Base-by-base conservation (phyloP, 2,329 filamentous ascomycete species). In the Penicillium sp. region DNA sequence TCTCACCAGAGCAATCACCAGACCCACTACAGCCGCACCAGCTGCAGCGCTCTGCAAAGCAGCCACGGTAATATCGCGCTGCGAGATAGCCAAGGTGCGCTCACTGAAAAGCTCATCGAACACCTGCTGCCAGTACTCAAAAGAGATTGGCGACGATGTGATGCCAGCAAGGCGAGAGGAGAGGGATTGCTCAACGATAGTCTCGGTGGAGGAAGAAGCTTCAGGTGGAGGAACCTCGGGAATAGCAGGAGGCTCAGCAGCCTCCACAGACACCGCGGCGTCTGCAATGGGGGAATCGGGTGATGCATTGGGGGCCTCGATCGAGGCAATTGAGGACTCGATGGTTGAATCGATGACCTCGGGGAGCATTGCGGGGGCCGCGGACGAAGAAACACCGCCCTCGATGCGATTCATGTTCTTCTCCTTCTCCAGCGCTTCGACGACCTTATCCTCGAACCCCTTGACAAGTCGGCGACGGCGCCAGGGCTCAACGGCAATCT, bases 401-500 rank as follows among this genome's bases (percentile, higher is more conserved):
- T 62, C 59, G 47, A 60, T 60, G 4, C 61, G 66, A 39, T 60
- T 65, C 19, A 70, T n/a, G 13, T 56, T 78, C 40, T 85, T 83
- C 77, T 89, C 87, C 73, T 91, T 89, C 69, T 91, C 89, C 54
- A 91, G 73, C 2, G 87, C 87, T 66, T 85, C 83, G 62, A 84
- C 82, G 57, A 92, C 89, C 75, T 92, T 88, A 68, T 91, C 89
- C 65, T 92, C 90, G 67, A 95, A 91, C 24, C 90, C 93, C 66
- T 84, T 86, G 58, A 98, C 91, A 61, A 99, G 84, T 68, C 92
- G 83, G 70, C 81, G 83, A 67, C 95, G 82, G 67, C 92, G 87
- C 92, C 94, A 98, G 4, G 95, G 95, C 82, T 99, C 94, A 61
- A 96, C 89, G 19, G 95, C 87, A 67, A 96, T 88, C 77, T 97